These are phyloP conservation scores for Beauveria australis DNA, from an alignment of 2,329 filamentous ascomycete genomes.

Conservation along the genomic window DNA sequence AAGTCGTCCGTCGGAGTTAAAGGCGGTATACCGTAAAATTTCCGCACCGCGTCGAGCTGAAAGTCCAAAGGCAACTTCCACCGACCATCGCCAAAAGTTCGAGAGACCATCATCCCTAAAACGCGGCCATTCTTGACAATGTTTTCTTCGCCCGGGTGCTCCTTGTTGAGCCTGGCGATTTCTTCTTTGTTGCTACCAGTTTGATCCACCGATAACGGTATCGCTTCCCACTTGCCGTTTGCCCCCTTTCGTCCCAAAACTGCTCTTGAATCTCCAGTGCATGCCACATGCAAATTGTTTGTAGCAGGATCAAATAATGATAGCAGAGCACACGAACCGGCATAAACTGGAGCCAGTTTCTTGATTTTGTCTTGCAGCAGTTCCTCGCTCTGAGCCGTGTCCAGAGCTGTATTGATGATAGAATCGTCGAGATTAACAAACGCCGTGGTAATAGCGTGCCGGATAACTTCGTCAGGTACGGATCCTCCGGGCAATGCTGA, in stretches of 20 bases:
- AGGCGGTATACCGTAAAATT: conserved; percentile 32
- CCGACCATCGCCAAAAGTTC: conserved; percentile 54
- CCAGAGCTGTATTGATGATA: conserved; percentile 31
- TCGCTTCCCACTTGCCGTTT: conserved; percentile 36
- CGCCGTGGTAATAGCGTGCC: background rate
- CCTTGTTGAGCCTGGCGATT: conserved; percentile 38
- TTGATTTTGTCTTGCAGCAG: conserved; percentile 6
- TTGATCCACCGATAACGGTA: conserved; percentile 50
- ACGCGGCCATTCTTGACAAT: conserved; percentile 44
- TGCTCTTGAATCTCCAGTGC: conserved; percentile 53
- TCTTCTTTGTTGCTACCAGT: conserved; percentile 50
- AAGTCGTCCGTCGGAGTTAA: conserved; percentile 27
- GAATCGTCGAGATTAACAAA: conserved; percentile 41
- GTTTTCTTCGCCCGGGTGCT: conserved; percentile 50
- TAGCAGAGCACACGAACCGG: conserved; percentile 52
- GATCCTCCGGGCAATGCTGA: background rate
- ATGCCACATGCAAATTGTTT: conserved; percentile 49
- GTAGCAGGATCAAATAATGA: conserved; percentile 45
- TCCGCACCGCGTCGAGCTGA: conserved; percentile 22
- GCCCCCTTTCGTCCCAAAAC: conserved; percentile 40
- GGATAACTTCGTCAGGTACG: background rate
- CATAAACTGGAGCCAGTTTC: conserved; percentile 18
- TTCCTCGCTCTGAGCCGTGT: conserved; percentile 18
- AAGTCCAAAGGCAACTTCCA: conserved; percentile 53
- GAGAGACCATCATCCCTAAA: conserved; percentile 47